phyloP scores from a whole-genome alignment of 2,329 filamentous ascomycete genomes.

The Pestalotiopsis sp. region DNA sequence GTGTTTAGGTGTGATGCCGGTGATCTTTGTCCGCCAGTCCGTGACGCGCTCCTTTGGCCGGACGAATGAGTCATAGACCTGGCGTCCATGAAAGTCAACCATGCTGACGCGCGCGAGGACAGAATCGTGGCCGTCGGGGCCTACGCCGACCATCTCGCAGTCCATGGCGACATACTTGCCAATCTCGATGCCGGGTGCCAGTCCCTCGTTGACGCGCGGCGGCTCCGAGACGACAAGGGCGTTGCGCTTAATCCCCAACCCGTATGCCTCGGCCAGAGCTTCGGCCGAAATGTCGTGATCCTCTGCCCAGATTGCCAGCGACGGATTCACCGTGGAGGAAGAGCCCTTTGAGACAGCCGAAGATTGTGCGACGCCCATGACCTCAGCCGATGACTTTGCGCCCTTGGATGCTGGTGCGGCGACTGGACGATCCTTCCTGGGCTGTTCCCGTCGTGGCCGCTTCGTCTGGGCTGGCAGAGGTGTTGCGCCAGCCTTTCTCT shows the following conservation, averaged over 20 bases:
- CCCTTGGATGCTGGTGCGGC: slow-evolving; percentile 13
- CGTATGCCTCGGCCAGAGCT: slow-evolving; percentile 62
- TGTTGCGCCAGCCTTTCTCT: slow-evolving; percentile 39
- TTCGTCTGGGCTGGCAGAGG: slow-evolving; percentile 19
- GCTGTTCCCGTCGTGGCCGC: slow-evolving; percentile 18
- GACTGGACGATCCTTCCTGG: background rate
- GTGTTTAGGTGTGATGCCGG: slow-evolving; percentile 74
- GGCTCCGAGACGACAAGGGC: slow-evolving; percentile 37
- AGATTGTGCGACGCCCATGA: slow-evolving; percentile 60
- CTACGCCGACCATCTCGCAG: slow-evolving; percentile 97
- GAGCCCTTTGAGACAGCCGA: slow-evolving; percentile 41
- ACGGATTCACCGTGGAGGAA: slow-evolving; percentile 46
- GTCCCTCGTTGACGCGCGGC: slow-evolving; percentile 63
- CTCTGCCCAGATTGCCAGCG: slow-evolving; percentile 59
- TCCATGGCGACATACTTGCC: slow-evolving; percentile 93
- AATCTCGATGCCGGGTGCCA: slow-evolving; percentile 62
- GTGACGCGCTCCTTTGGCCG: slow-evolving; percentile 75
- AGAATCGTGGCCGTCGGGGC: slow-evolving; percentile 67
- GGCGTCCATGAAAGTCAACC: slow-evolving; percentile 90
- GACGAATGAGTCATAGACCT: slow-evolving; percentile 94
- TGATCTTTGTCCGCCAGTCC: slow-evolving; percentile 87
- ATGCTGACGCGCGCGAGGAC: slow-evolving; percentile 83
- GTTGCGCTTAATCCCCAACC: slow-evolving; percentile 49
- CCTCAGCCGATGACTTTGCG: slow-evolving; percentile 27
- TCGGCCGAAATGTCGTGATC: slow-evolving; percentile 62